phyloP scores from a whole-genome alignment of 345 rosid species.

The Rhizophora apiculata region DNA sequence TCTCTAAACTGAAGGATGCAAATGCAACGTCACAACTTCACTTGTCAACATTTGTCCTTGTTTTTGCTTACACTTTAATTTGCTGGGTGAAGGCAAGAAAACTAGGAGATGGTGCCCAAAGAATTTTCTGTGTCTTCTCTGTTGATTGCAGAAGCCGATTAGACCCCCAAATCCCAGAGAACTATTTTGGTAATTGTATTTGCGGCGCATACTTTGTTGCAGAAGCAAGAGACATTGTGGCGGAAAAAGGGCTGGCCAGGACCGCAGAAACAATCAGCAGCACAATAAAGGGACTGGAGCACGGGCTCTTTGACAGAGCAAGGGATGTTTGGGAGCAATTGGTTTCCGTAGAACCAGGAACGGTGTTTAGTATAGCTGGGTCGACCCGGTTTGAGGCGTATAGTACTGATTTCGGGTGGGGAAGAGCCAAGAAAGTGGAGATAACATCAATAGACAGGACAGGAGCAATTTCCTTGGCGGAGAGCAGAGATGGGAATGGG shows the following conservation, averaged over 20 bases:
- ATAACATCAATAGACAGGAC: constrained; percentile 1
- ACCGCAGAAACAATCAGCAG: not conserved
- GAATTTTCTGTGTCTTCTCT: not conserved
- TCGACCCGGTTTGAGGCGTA: constrained; percentile 4
- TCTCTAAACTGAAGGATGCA: not conserved
- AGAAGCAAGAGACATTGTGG: not conserved
- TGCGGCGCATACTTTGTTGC: not conserved
- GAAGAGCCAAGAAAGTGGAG: constrained; percentile 15
- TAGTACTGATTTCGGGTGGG: constrained; percentile 25
- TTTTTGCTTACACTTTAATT: not conserved
- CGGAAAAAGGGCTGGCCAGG: constrained; percentile 2
- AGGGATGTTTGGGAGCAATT: not conserved
- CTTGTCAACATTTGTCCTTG: not conserved
- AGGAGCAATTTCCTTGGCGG: constrained; percentile 2
- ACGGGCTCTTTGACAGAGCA: not conserved
- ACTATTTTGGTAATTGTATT: constrained; percentile 19
- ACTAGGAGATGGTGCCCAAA: not conserved
- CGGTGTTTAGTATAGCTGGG: constrained; percentile 17
- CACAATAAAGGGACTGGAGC: not conserved
- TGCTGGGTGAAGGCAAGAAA: not conserved
- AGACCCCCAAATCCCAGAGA: constrained; percentile 10
- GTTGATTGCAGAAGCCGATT: constrained; percentile 14
- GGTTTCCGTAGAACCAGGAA: not conserved
- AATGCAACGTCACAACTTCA: not conserved
- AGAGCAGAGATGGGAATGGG: constrained; percentile 7